These are phyloP conservation scores for Schizophyllum amplum DNA, from an alignment of 1,284 basidiomycete genomes.

Conservation along the genomic window DNA sequence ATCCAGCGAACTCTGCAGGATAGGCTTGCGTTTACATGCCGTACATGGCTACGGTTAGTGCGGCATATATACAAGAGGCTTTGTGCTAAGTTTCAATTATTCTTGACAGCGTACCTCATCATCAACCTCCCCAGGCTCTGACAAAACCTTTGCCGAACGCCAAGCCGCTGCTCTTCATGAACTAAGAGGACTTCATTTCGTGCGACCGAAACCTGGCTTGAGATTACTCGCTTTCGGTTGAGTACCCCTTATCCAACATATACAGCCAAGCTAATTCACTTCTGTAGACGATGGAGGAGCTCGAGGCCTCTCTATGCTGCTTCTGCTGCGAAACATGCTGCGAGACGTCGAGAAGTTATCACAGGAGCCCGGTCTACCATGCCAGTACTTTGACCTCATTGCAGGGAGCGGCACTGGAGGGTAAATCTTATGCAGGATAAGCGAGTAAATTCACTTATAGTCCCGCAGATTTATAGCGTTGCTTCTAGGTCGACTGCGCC, in stretches of 20 bases:
- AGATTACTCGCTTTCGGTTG: neutral
- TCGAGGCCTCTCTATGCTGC: neutral
- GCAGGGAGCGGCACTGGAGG: neutral
- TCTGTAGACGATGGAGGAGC: neutral
- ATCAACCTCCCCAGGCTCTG: no score
- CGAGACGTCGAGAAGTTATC: neutral
- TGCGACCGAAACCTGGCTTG: neutral
- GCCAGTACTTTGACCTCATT: neutral
- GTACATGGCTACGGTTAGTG: neutral
- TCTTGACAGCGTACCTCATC: no score
- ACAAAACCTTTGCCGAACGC: neutral
- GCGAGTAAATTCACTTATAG: no score
- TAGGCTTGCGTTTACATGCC: neutral
- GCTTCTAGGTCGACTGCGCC: neutral
- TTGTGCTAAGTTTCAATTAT: no score
- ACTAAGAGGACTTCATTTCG: neutral
- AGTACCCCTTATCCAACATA: neutral
- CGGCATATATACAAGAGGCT: no score
- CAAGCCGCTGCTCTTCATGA: neutral
- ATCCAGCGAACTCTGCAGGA: no score
- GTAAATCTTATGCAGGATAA: neutral
- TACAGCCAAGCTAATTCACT: no score
- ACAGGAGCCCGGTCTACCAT: neutral
- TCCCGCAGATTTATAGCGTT: no score
- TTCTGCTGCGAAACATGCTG: neutral